Evolutionary conservation across 176 grass and related monocot genomes (phyloP), one percentile per base, ranked within the genome.

Genomic region (Aegilops tauschii): DNA sequence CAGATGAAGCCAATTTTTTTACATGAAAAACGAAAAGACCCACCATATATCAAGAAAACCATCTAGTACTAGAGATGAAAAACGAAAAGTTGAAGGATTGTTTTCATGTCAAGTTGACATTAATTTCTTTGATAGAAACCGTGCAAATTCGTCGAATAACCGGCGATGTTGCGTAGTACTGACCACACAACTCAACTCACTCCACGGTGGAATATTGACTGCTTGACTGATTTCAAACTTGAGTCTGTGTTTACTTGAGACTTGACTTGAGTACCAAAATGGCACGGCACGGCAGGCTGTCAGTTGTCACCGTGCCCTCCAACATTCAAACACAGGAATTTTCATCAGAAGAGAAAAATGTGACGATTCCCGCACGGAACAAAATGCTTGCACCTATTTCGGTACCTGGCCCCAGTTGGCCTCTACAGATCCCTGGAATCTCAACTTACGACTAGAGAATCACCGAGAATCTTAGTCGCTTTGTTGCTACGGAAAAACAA

Each of bases 381-480:
- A 76, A 31, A 16, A 20, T 18, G 30, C 14, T 52, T 31, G 13
- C 25, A 31, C 0, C 27, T 45, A 45, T 76, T 76, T 54, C 8
- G 0, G 73, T 5, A 32, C 20, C 71, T 31, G 42, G 39, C 44
- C 13, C 42, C 20, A 28, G 42, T 8, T 50, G 72, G 20, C 75
- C 75, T 50, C 29, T 12, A 20, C 75, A 78, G 31, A 78, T 59
- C 76, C 50, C 44, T 79, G 76, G 76, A 71, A 80, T 86, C 84
- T 79, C 76, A 59, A 16, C 61, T 39, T 1, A 2, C 50, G 16
- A 54, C 16, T 54, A 54, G 16, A 54, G 50, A 54, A 54, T 54
- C 50, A 18, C 50, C 5, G 3, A 59, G 86, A 82, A 82, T 82
- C 70, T 16, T 3, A 7, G 66, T 80, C 68, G 50, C 37, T 62